Conservation (phyloP, 1,284 basidiomycete species). For the Chalciporus sp. region DNA sequence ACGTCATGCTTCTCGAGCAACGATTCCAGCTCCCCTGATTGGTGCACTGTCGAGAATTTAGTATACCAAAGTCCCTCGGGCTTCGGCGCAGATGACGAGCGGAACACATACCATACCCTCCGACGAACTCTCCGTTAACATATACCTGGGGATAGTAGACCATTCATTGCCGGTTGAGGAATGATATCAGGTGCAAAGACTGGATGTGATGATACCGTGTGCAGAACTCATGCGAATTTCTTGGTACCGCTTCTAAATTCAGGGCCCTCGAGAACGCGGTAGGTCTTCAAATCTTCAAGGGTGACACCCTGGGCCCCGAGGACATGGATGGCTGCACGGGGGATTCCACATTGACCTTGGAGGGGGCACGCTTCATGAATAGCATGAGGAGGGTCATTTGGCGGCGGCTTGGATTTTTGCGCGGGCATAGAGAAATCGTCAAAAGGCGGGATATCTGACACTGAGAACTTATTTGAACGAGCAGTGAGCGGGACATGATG, state of each 20-base stretch:
- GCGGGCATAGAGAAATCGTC: conserved; percentile 48
- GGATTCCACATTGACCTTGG: conserved; percentile 94
- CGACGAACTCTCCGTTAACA: conserved; percentile 93
- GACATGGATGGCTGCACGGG: conserved; percentile 89
- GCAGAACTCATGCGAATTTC: conserved; percentile 85
- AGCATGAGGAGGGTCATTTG: conserved; percentile 65
- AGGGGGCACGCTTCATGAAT: conserved; percentile 91
- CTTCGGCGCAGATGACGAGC: too few species aligned
- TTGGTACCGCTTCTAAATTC: conserved; percentile 88
- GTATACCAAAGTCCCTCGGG: neutral
- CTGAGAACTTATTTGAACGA: conserved; percentile 30
- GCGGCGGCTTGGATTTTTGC: conserved; percentile 50
- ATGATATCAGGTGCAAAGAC: neutral
- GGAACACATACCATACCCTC: conserved; percentile 91
- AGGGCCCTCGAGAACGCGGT: conserved; percentile 86
- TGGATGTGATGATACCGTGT: neutral
- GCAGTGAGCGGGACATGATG: conserved; percentile 38
- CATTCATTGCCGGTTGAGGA: conserved; percentile 67
- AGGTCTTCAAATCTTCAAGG: conserved; percentile 79
- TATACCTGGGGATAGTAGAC: conserved; percentile 99
- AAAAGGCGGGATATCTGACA: conserved; percentile 14
- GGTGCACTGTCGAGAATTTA: conserved; percentile 73
- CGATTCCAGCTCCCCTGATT: conserved; percentile 90
- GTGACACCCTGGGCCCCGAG: conserved; percentile 88
- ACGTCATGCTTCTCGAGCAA: conserved; percentile 77